A percentile compares a stretch with the other conserved stretches of the same genome.
phyloP scores from a whole-genome alignment of 768 basidiomycete genomes.

The Pulveroboletus sp. region DNA sequence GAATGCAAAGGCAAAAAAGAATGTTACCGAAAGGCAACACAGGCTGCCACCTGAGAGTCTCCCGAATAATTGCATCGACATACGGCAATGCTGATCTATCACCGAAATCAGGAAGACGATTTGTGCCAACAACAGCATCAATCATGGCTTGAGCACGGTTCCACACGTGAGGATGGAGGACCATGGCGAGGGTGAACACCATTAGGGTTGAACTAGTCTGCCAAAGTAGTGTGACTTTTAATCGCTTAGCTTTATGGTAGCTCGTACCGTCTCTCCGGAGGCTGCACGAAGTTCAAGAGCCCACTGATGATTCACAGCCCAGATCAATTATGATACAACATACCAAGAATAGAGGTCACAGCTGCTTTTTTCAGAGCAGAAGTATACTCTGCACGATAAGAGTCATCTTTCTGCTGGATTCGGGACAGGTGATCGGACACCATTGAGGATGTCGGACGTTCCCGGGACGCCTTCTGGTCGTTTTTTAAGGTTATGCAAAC shows the following conservation, averaged over 20 bases:
- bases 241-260: constrained; percentile 1
- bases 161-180: too few relatives aligned
- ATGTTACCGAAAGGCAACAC: neutral
- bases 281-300: neutral
- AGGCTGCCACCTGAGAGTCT: neutral
- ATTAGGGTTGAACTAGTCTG: too few relatives aligned
- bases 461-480: neutral
- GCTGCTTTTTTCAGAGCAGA: too few relatives aligned
- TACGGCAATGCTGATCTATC: neutral
- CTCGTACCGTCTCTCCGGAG: constrained; percentile 1
- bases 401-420: neutral
- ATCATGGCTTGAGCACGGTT: neutral
- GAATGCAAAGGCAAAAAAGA: neutral
- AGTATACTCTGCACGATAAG: neutral
- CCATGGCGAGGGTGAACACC: too few relatives aligned
- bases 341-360: constrained; percentile 1
- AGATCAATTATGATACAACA: neutral
- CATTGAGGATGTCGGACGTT: neutral
- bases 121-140: neutral
- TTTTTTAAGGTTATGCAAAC: neutral
- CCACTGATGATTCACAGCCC: neutral
- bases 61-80: constrained; percentile 1
- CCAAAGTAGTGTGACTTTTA: neutral
- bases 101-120: neutral
- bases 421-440: too few relatives aligned